phyloP scores from a whole-genome alignment of 176 grass and related monocot species.

The Oryza meyeriana region DNA sequence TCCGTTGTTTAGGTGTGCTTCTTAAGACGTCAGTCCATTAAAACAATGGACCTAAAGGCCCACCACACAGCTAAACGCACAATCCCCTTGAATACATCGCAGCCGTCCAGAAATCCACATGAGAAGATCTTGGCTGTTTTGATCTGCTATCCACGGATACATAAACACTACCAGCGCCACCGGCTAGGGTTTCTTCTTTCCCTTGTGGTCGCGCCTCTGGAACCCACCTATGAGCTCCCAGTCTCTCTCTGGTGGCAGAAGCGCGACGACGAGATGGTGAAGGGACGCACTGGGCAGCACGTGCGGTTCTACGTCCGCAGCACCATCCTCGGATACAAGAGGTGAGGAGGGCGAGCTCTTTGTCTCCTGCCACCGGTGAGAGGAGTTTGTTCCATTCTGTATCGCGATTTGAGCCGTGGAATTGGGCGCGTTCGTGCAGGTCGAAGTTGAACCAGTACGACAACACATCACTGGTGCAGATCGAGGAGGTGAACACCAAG shows the following conservation, averaged over 20 bases:
- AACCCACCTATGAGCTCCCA: neutral
- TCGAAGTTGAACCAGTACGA: slow-evolving; percentile 74
- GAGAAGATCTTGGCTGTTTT: neutral
- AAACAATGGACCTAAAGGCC: neutral
- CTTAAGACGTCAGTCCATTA: neutral
- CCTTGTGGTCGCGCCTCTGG: slow-evolving; percentile 5
- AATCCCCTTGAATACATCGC: neutral
- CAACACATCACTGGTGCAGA: slow-evolving; percentile 61
- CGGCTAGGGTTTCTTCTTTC: slow-evolving; percentile 28
- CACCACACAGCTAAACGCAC: neutral
- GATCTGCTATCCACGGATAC: neutral
- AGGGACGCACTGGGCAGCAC: slow-evolving; percentile 52
- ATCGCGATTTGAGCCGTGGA: neutral
- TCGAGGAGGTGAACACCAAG: slow-evolving; percentile 70
- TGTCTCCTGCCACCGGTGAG: neutral
- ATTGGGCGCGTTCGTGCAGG: neutral
- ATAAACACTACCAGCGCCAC: neutral
- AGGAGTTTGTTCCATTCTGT: neutral
- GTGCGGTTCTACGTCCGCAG: slow-evolving; percentile 71
- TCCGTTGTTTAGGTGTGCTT: neutral
- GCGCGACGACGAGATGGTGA: slow-evolving; percentile 45
- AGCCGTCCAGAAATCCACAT: neutral
- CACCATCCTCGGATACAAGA: slow-evolving; percentile 84
- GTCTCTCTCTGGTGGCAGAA: slow-evolving; percentile 20
- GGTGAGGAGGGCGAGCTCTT: slow-evolving; percentile 24